Base-by-base conservation (phyloP, 352 stramenopile species). In the Globisporangium lucens region DNA sequence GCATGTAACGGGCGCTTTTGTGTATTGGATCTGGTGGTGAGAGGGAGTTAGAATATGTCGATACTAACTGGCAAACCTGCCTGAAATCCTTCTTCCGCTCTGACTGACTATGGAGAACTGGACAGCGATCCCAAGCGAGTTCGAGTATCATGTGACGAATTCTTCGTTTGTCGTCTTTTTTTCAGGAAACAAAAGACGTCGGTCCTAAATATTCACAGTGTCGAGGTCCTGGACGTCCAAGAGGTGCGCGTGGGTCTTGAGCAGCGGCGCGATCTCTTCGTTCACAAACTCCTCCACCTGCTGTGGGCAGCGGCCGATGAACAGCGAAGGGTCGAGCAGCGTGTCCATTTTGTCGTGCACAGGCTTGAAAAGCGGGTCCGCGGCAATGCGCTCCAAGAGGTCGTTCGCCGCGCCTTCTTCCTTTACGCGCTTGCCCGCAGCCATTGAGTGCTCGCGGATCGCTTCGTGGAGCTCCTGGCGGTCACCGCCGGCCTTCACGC, bases 371-470 rank as follows among this genome's bases (percentile, higher is more conserved):
- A 97, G 75, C 13, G 89, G 77, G 80, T 99, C 97, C 29, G 83
- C 88, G 4, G 88, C 90, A 67, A 99, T 99, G 49, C 97, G 93
- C 68, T 99, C 94, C 75, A 99, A 76, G 56, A 99, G 78, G 75
- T 99, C 97, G 76, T 99, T 99, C 38, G 94, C 79, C 51, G 97
- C 97, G 33, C 97, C 98, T 74, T 99, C 94, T 47, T 97, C 96
- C 85, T 99, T 99, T 53, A 99, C 97, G 57, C 97, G 91, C 73
- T 94, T 97, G 58, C 96, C 97, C 13, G 98, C 97, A 61, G 93
- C 97, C 97, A 99, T 99, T 63, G 96, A 99, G 82, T 99, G 96
- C 61, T 98, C 97, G 66, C 98, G 93, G 66, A 99, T 99, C 15
- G 95, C 95, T 82, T 99, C 98, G 81, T 99, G 98, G 53, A 99